Base-by-base conservation (phyloP, 2,329 filamentous ascomycete species). In the Nemania bipapillata region DNA sequence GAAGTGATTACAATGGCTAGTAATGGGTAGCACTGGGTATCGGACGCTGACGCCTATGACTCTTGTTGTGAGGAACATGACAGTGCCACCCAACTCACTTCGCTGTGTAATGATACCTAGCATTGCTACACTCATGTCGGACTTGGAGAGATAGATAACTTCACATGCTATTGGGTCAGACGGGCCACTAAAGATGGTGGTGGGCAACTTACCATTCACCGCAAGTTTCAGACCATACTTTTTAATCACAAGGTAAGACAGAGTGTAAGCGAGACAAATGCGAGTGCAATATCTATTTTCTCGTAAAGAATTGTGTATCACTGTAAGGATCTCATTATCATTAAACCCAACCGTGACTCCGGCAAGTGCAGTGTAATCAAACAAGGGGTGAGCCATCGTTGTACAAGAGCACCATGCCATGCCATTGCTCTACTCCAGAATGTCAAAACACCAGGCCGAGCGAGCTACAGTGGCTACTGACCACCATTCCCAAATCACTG, bases 331-430 rank as follows among this genome's bases (percentile, higher is more conserved):
- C 40, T 47, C 59, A 61, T 71, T 60, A 54, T 70, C 61, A 62
- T 62, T 54, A 63, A 66, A 54, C 63, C 58, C 47, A 66, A 28
- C 66, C 66, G 30, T 56, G 55, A 71, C 69, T 57, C 69, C 69
- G 24, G 17, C 55, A 61, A 63, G 50, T 54, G 47, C 52, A 56
- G 49, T 26, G 53, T 49, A 61, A 30, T 50, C 22, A 63, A 52
- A 54, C 55, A 64, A 56, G 35, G 63, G 47, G 32, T n/a, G 57
- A 57, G 52, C 37, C 45, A 28, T 59, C n/a, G 52, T 37, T 30
- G 32, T 63, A 40, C 53, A 69, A 66, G 37, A 62, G 59, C 50
- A 50, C 30, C 54, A 49, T 57, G 47, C 37, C 66, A 69, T 64
- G 40, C 53, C 63, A 32, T 42, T 55, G 22, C 54, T 60, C 54